Evolutionary conservation across 495 filamentous ascomycete species (phyloP), one percentile per base, ranked within the genome.

Genomic region (Daldinia caldariorum): DNA sequence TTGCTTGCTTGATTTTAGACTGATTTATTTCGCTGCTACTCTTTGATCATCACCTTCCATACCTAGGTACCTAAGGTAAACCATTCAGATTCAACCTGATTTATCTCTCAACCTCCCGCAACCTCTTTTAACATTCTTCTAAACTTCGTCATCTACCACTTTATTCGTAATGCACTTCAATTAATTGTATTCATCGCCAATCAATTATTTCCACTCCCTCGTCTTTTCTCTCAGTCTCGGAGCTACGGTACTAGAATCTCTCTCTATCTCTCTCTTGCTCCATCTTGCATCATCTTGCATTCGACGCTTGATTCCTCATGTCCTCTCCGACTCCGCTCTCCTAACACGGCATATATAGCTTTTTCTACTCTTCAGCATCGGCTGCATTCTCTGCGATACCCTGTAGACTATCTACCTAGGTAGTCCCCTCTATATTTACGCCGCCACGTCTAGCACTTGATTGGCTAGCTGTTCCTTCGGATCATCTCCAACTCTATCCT

Each of bases 331-430:
- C 55, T 55, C 20, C 54, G 60, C 69, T 63, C 69, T 67, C 63
- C 58, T 64, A 60, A 72, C 39, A 49, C 64, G 61, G 63, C 69
- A 72, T 63, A n/a, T 63, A 59, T 72, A 72, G 69, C 60, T 72
- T 43, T 63, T 58, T 49, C 56, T 66, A 18, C 49, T 38, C 47
- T 41, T 63, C 56, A 18, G 50, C 64, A 57, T 64, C 59, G 29
- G 69, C 63, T 67, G 64, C 59, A 49, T 58, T 61, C 50, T 51
- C 62, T 61, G 60, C 69, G 69, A 72, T 72, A 72, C 69, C 64
- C 64, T 39, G 10, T 72, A 71, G 63, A 67, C 58, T 60, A 58
- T 20, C 38, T 14, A n/a, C n/a, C n/a, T n/a, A n/a, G n/a, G n/a
- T n/a, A 32, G 53, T 31, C 29, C 37, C 29, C 32, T 56, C 31